A percentile compares a stretch with the other conserved stretches of the same genome.
Conservation (phyloP, 2,329 filamentous ascomycete genomes). For the Hymenoscyphus albidus region DNA sequence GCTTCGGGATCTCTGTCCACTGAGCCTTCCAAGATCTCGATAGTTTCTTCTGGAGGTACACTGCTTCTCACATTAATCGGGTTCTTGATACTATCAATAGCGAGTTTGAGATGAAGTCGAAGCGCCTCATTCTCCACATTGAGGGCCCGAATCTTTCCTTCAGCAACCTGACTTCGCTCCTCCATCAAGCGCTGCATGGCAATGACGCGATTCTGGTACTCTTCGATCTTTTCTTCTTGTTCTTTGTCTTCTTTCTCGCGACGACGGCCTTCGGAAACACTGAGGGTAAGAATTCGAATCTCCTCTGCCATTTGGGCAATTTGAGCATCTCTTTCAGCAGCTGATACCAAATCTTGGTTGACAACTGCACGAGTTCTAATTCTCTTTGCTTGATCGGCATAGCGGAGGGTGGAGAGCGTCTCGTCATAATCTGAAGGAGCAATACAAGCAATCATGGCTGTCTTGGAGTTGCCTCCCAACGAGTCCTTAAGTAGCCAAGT, state of each 20-base stretch:
- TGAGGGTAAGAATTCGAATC: conserved; percentile 81
- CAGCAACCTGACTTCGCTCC: conserved; percentile 82
- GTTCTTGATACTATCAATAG: conserved; percentile 82
- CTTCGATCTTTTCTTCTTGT: conserved; percentile 81
- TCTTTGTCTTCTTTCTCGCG: conserved; percentile 66
- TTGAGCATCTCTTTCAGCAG: conserved; percentile 89
- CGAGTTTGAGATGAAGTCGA: conserved; percentile 81
- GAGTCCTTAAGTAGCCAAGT: conserved; percentile 92
- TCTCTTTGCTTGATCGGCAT: conserved; percentile 95
- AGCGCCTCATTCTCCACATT: conserved; percentile 89
- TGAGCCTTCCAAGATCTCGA: background rate
- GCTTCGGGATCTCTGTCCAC: background rate
- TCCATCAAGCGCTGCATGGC: conserved; percentile 96
- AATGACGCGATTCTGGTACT: conserved; percentile 87
- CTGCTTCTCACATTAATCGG: conserved; percentile 62
- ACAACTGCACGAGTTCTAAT: conserved; percentile 92
- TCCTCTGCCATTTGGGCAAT: conserved; percentile 94
- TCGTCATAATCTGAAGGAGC: conserved; percentile 95
- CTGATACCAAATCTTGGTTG: conserved; percentile 91
- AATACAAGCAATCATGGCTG: conserved; percentile 98
- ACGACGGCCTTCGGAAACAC: conserved; percentile 58
- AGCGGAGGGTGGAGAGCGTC: conserved; percentile 90
- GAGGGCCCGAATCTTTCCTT: conserved; percentile 88
- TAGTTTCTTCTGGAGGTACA: conserved; percentile 1
- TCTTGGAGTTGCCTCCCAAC: conserved; percentile 94